Conservation (phyloP, 1,139 yeast species). For the Geotrichum klebahnii region DNA sequence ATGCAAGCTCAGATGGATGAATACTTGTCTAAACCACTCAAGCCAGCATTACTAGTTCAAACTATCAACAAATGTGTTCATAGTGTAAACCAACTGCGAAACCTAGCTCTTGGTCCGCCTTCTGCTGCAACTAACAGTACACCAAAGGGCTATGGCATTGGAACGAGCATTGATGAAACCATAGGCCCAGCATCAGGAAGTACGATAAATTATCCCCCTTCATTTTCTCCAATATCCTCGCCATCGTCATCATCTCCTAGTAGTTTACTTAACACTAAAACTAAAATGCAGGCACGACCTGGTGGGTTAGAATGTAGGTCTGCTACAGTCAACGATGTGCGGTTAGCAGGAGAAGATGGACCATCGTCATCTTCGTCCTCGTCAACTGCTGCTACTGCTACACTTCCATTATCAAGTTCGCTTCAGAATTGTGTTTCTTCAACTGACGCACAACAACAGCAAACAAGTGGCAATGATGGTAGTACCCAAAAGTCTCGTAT, state of each 20-base stretch:
- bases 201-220: neutral
- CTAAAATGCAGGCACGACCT: neutral
- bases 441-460: too few relatives aligned
- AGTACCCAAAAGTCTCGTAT: neutral
- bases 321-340: neutral
- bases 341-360: too few relatives aligned
- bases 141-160: constrained; percentile 24
- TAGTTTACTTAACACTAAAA: neutral
- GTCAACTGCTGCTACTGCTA: neutral
- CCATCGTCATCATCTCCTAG: neutral
- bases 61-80: constrained; percentile 81
- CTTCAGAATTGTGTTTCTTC: too few relatives aligned
- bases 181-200: constrained; percentile 20
- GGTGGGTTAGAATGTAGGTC: neutral
- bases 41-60: constrained; percentile 75
- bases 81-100: constrained; percentile 41
- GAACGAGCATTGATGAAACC: constrained; percentile 21
- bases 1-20: constrained; percentile 89
- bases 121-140: constrained; percentile 21
- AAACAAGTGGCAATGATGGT: neutral
- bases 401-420: neutral
- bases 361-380: too few relatives aligned
- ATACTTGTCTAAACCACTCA: constrained; percentile 81
- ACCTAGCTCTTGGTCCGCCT: constrained; percentile 40
- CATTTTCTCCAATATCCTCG: neutral